Percentiles rank a stretch among this genome's conserved stretches.
These are phyloP conservation scores for Phytophthora colocasiae DNA, from an alignment of 352 stramenopile genomes.

Conservation along the genomic window DNA sequence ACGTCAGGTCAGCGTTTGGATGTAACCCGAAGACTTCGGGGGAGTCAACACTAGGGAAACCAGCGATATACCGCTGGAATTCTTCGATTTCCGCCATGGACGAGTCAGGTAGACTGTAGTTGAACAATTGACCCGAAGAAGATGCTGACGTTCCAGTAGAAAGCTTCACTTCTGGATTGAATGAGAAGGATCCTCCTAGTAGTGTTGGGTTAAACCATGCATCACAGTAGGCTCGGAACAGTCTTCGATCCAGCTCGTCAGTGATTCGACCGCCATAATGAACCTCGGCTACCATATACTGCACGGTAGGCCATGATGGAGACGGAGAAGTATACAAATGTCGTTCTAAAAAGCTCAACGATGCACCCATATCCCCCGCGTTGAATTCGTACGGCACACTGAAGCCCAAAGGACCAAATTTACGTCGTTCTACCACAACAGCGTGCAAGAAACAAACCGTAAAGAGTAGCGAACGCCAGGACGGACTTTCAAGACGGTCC, in stretches of 20 bases:
- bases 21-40: slow-evolving; percentile 86
- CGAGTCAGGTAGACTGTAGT: slow-evolving; percentile 59
- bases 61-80: slow-evolving; percentile 65
- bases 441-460: slow-evolving; percentile 82
- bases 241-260: slow-evolving; percentile 76
- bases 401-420: slow-evolving; percentile 81
- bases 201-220: slow-evolving; percentile 76
- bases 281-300: slow-evolving; percentile 87
- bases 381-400: slow-evolving; percentile 86
- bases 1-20: slow-evolving; percentile 82
- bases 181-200: slow-evolving; percentile 67
- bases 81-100: slow-evolving; percentile 64
- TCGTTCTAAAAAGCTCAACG: slow-evolving; percentile 73
- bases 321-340: slow-evolving; percentile 68
- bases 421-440: slow-evolving; percentile 75
- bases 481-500: slow-evolving; percentile 67
- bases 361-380: slow-evolving; percentile 67
- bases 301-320: slow-evolving; percentile 73
- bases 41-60: slow-evolving; percentile 76
- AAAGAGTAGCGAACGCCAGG: slow-evolving; percentile 77
- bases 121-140: slow-evolving; percentile 43
- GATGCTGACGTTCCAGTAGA: slow-evolving; percentile 18
- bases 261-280: slow-evolving; percentile 87
- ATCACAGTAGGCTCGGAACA: slow-evolving; percentile 80
- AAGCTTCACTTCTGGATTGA: slow-evolving; percentile 65